A percentile compares a stretch with the other conserved stretches of the same genome.
phyloP scores from a whole-genome alignment of 352 stramenopile species.

The Pythium aristosporum region DNA sequence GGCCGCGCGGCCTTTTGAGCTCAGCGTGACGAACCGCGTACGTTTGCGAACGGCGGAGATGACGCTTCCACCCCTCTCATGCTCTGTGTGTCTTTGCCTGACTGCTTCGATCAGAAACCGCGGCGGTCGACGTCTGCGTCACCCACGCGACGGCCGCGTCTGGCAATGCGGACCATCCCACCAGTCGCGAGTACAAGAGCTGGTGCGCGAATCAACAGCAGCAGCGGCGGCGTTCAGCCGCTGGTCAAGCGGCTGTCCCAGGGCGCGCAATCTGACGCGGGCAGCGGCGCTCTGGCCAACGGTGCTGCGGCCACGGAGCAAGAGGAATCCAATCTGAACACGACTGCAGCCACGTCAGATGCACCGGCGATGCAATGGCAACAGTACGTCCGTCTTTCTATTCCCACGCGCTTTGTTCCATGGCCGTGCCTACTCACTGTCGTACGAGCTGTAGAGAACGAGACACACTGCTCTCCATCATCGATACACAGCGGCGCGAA shows the following conservation, averaged over 20 bases:
- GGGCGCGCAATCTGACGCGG: neutral
- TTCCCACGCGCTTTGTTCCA: too few species aligned
- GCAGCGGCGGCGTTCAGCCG: neutral
- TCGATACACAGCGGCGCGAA: conserved; percentile 61
- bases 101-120: conserved; percentile 12
- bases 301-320: neutral
- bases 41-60: conserved; percentile 6
- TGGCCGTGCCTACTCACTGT: too few species aligned
- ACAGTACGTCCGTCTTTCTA: conserved; percentile 5
- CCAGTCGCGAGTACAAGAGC: neutral
- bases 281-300: neutral
- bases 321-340: neutral
- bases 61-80: neutral
- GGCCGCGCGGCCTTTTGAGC: conserved; percentile 45
- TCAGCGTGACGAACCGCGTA: conserved; percentile 58
- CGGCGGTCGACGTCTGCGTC: conserved; percentile 23
- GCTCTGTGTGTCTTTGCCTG: neutral
- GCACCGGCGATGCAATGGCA: conserved; percentile 2
- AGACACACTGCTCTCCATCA: conserved; percentile 49
- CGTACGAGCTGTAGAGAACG: conserved; percentile 38
- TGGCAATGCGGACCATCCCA: too few species aligned
- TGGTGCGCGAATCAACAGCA: neutral
- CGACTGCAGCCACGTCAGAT: neutral
- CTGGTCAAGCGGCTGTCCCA: conserved; percentile 13
- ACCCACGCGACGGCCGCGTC: conserved; percentile 9